Evolutionary conservation across 2,329 filamentous ascomycete species (phyloP).

Genomic region (Fusarium sacchari): DNA sequence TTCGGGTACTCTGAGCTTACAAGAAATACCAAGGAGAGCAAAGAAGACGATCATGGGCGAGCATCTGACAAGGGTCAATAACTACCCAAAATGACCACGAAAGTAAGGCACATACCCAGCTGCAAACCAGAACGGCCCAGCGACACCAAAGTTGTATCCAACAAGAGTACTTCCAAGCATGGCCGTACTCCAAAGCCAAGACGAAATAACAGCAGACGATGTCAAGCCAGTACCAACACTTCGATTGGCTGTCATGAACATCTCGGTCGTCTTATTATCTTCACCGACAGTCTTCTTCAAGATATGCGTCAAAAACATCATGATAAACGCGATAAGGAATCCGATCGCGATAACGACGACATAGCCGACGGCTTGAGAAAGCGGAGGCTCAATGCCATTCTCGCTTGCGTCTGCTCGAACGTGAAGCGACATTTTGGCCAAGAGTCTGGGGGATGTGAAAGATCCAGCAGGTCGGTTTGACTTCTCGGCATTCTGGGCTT

Average conservation of each 20-base stretch:
- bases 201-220: constrained; percentile 64
- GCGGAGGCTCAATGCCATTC: constrained; percentile 38
- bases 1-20: constrained; percentile 62
- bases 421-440: neutral
- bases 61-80: constrained; percentile 40
- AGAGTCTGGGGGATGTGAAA: neutral
- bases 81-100: accelerated
- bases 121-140: constrained; percentile 67
- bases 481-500: neutral
- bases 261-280: constrained; percentile 63
- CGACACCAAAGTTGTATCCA: constrained; percentile 64
- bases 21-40: constrained; percentile 60
- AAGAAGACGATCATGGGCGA: constrained; percentile 67
- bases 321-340: constrained; percentile 51
- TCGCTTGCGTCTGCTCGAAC: neutral
- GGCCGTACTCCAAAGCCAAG: constrained; percentile 65
- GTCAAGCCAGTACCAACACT: constrained; percentile 61
- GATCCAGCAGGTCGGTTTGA: neutral
- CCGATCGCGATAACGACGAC: constrained; percentile 49
- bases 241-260: constrained; percentile 66
- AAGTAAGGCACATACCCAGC: constrained; percentile 50
- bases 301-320: constrained; percentile 58
- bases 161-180: constrained; percentile 61
- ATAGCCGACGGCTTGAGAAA: constrained; percentile 46
- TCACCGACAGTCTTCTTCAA: constrained; percentile 61